Percentiles rank a stretch among this genome's conserved stretches.
phyloP scores from a whole-genome alignment of 2,329 filamentous ascomycete genomes.

The Orbilia blumenaviensis region DNA sequence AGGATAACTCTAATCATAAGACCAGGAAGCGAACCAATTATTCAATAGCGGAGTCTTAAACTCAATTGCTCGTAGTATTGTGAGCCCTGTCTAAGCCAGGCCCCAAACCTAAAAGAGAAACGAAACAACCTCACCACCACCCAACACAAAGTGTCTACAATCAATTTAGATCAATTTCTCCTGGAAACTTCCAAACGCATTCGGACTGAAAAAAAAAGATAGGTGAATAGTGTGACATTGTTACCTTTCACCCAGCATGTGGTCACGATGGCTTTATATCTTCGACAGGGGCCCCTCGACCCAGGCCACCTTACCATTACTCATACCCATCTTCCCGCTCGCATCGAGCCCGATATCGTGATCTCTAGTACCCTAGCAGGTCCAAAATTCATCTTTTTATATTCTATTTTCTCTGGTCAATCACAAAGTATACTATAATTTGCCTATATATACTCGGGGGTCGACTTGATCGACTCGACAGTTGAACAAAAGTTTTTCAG shows the following conservation, averaged over 20 bases:
- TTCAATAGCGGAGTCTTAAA: slow-evolving; percentile 20
- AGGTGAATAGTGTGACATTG: background rate
- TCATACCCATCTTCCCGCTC: slow-evolving; percentile 8
- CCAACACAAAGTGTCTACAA: slow-evolving; percentile 20
- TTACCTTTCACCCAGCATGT: slow-evolving; percentile 16
- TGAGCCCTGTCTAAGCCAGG: slow-evolving; percentile 28
- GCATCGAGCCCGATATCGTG: slow-evolving; percentile 21
- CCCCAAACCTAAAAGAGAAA: slow-evolving; percentile 47
- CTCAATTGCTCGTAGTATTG: slow-evolving; percentile 20
- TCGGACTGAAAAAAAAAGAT: background rate
- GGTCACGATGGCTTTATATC: slow-evolving; percentile 41
- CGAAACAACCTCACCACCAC: slow-evolving; percentile 38
- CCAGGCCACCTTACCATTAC: slow-evolving; percentile 4
- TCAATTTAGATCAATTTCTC: slow-evolving; percentile 23
- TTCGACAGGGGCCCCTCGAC: slow-evolving; percentile 1
- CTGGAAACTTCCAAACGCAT: slow-evolving; percentile 36
- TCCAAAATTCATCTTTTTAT: background rate
- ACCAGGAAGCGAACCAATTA: slow-evolving; percentile 8
- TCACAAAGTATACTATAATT: background rate
- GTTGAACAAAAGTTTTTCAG: background rate
- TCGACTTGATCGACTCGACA: background rate
- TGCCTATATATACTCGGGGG: background rate
- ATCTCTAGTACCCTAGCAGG: background rate
- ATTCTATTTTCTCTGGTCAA: background rate
- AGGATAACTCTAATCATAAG: slow-evolving; percentile 7